Conservation (phyloP, 169 alveolate species). For the Plasmodium chabaudi region DNA sequence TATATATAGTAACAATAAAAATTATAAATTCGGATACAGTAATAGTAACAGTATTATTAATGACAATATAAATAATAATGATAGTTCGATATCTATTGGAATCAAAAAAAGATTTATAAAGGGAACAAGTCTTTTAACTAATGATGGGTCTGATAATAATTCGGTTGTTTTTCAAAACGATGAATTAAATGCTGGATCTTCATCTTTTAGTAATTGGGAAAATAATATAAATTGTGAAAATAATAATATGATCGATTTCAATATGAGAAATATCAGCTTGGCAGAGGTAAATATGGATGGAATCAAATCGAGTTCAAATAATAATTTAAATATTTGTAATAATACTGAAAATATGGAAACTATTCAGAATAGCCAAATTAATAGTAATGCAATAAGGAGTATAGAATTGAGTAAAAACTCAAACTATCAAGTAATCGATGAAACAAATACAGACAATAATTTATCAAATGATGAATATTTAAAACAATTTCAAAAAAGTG, state of each 20-base stretch:
- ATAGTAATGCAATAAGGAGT: not conserved
- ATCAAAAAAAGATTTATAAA: conserved; percentile 29
- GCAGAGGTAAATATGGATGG: not conserved
- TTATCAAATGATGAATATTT: conserved; percentile 22
- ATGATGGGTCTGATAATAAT: not conserved
- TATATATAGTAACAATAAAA: not conserved
- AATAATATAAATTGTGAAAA: not conserved
- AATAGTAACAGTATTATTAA: not conserved
- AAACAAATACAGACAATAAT: not conserved
- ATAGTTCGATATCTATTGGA: conserved; percentile 4
- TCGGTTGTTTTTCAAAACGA: not conserved
- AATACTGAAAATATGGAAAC: no score
- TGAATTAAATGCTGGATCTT: not conserved
- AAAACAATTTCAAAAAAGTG: conserved; percentile 41
- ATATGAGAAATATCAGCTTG: not conserved
- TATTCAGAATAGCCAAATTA: no score
- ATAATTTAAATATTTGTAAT: not conserved
- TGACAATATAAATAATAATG: conserved; percentile 8
- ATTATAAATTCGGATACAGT: not conserved
- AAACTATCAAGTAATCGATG: not conserved
- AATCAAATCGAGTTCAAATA: not conserved
- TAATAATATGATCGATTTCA: not conserved
- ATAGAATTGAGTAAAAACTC: not conserved
- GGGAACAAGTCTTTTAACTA: conserved; percentile 23
- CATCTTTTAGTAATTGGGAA: not conserved